Evolutionary conservation across 176 grass and related monocot genomes (phyloP), one percentile per base, ranked within the genome.

Genomic region (Calamus simplicifolius): DNA sequence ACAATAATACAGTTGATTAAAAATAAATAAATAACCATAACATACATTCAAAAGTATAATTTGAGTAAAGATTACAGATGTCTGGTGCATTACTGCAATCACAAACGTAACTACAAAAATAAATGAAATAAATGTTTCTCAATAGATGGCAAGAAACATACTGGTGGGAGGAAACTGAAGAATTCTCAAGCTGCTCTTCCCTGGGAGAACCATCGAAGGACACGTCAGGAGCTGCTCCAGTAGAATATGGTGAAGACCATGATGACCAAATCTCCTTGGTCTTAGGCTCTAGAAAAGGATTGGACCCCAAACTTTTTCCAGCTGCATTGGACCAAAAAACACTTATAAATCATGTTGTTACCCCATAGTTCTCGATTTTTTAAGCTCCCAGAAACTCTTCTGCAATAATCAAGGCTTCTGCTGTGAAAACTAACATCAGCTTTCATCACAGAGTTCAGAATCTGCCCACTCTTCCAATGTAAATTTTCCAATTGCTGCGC

Each of bases 251-350:
- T 56, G 18, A 12, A 23, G 54, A 18, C 8, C 19, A 27, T 27
- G 16, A 59, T 6, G 13, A 59, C 15, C 16, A n/a, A 3, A 17
- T 16, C 25, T 13, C 16, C 5, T 26, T 19, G 12, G 16, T 19
- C 66, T 6, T 0, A 4, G 55, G 14, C 19, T 70, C 68, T 19
- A 50, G 2, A 16, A 55, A 27, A 51, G 56, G 27, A 70, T 59
- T 51, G 25, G 16, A 50, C 16, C 17, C 59, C 56, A 55, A 70
- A 10, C 27, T 29, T 25, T 18, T 59, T 17, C 43, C 68, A 52
- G 48, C 7, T 18, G 48, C 48, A 59, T 51, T 59, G 19, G 56
- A 52, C 68, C 68, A 70, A 21, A 70, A 70, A 70, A 70, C 68
- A 70, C 17, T 60, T 70, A 25, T 70, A 70, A 6, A 59, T 10